Evolutionary conservation across 306 rosid genomes (phyloP), one percentile per base, ranked within the genome.

Genomic region (Cicer arietinum): DNA sequence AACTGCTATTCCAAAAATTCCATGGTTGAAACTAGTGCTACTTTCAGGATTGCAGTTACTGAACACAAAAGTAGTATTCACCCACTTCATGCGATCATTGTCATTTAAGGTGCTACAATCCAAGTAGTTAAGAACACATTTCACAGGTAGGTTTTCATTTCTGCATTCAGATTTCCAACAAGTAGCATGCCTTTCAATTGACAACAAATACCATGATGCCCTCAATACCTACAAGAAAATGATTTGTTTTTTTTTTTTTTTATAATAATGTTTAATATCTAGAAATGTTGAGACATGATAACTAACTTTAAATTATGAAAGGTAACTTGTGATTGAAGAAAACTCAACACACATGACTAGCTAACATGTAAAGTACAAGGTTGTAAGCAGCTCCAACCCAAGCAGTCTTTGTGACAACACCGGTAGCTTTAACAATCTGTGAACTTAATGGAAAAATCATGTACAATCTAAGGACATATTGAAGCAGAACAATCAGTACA

Each of bases 351-450:
- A 93, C 98, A 88, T 94, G 97, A 84, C 98, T 94, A 41, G 96
- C 98, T 73, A 94, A 79, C 98, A 91, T 88, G 86, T 91, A 94
- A 64, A 94, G 94, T 69, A 91, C 14, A 20, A 94, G 94, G 83
- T 94, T 94, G 51, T 94, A 94, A 1, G 97, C 98, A 75, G 97
- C 98, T 79, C 98, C 98, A 9, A 97, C 96, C 97, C 97, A 94
- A 37, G 98, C 98, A 0, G 96, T 91, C 82, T 86, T 90, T 78
- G 98, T 91, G 69, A 87, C 97, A 6, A 91, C 79, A 51, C 98
- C 98, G 2, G 92, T 86, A 80, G 97, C 92, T 82, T 91, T 91
- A 81, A 90, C 86, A 74, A 94, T 94, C 86, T 94, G 94, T 74
- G 92, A 81, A 66, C 96, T 94, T 70, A 94, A 71, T 44, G 97